Percentiles rank a stretch among this genome's conserved stretches.
Evolutionary conservation across 257 asterid genomes (phyloP).

Genomic region (Fraxinus pennsylvanica): DNA sequence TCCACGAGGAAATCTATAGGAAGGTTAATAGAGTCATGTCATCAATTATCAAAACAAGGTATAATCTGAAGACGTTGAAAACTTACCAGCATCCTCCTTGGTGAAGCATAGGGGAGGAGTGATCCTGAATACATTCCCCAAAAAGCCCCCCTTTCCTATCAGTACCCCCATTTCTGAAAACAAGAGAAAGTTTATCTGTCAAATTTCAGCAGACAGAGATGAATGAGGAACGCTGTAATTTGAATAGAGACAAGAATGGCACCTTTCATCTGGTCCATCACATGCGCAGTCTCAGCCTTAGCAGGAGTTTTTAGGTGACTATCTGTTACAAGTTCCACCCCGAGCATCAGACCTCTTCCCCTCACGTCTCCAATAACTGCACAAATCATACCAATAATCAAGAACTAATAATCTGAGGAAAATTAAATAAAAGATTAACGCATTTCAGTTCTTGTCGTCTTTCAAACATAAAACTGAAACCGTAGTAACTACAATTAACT

Average conservation of each 20-base stretch:
- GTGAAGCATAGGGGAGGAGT: slow-evolving; percentile 99
- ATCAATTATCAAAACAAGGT: not conserved
- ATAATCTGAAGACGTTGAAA: not conserved
- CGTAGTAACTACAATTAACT: not conserved
- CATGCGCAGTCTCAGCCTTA: slow-evolving; percentile 64
- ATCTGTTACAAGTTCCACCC: slow-evolving; percentile 87
- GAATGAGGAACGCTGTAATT: too few relatives aligned
- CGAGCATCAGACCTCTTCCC: slow-evolving; percentile 92
- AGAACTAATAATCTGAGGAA: not conserved
- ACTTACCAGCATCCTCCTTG: slow-evolving; percentile 83
- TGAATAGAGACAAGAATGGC: slow-evolving; percentile 11
- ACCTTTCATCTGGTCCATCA: slow-evolving; percentile 91
- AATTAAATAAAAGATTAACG: not conserved
- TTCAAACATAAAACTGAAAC: not conserved
- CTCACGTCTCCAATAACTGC: slow-evolving; percentile 90
- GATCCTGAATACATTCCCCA: slow-evolving; percentile 82
- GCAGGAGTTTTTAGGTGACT: slow-evolving; percentile 77
- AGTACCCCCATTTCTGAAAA: slow-evolving; percentile 80
- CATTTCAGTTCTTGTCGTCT: not conserved
- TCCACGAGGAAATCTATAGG: slow-evolving; percentile 70
- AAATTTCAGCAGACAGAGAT: not conserved
- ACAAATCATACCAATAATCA: not conserved
- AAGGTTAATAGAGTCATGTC: not conserved
- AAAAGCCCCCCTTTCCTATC: slow-evolving; percentile 89
- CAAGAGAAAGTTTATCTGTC: not conserved